Conservation (phyloP, 148 eudicot genomes). For the Linanthus parryae region DNA sequence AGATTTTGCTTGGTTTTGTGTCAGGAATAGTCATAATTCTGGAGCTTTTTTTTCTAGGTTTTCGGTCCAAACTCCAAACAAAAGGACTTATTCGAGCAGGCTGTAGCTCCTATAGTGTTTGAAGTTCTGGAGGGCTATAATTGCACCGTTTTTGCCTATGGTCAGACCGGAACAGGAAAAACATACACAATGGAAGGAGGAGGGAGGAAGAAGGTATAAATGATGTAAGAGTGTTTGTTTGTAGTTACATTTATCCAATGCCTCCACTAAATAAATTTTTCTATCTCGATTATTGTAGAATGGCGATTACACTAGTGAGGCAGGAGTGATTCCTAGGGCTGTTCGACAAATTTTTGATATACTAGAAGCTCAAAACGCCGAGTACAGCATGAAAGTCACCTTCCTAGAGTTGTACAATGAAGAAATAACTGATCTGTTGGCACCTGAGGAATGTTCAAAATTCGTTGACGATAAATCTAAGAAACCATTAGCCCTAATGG, state of each 20-base stretch:
- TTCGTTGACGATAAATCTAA: constrained; percentile 23
- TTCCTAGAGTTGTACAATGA: constrained; percentile 94
- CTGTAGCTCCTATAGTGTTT: constrained; percentile 78
- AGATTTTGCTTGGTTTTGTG: no score
- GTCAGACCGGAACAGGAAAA: constrained; percentile 99
- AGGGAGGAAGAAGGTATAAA: constrained; percentile 80
- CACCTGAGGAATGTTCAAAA: constrained; percentile 53
- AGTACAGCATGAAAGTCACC: constrained; percentile 94
- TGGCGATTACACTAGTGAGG: no score
- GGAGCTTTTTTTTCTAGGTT: no score
- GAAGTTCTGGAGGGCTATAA: constrained; percentile 98
- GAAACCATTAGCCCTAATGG: constrained; percentile 33
- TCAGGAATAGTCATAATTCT: no score
- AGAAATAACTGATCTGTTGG: constrained; percentile 93
- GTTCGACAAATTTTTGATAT: constrained; percentile 93
- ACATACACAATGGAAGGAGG: constrained; percentile 99
- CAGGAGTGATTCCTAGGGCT: constrained; percentile 97
- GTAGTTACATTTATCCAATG: no score
- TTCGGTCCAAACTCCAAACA: constrained; percentile 90
- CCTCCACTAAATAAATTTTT: no score
- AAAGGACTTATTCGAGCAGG: constrained; percentile 85
- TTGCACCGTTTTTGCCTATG: constrained; percentile 98
- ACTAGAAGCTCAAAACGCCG: constrained; percentile 87
- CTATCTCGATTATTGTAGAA: no score
- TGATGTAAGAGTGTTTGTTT: no score